Evolutionary conservation across 176 grass and related monocot species (phyloP).

Genomic region (Carex kokanica): DNA sequence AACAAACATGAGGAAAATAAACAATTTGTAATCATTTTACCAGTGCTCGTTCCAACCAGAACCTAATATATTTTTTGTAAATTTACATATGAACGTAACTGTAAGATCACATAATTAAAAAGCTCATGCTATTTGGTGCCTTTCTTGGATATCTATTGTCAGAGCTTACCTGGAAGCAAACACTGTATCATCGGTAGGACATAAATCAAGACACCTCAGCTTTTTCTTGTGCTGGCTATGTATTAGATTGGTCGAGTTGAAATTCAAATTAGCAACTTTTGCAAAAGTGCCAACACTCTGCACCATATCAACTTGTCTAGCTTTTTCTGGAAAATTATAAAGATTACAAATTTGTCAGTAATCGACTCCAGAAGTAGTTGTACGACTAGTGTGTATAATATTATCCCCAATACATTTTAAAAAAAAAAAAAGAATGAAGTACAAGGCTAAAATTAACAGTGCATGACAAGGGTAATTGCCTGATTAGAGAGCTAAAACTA

Average conservation of each 20-base stretch:
- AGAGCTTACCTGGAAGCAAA: slow-evolving; percentile 63
- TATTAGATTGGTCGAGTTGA: slow-evolving; percentile 41
- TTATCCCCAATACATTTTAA: neutral
- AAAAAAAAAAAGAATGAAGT: neutral
- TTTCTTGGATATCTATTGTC: neutral
- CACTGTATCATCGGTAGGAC: slow-evolving; percentile 67
- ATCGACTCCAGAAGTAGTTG: neutral
- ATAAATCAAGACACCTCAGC: slow-evolving; percentile 75
- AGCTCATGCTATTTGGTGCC: neutral
- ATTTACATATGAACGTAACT: neutral
- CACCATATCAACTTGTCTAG: neutral
- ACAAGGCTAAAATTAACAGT: neutral
- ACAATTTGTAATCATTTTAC: neutral
- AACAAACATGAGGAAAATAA: neutral
- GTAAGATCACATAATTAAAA: neutral
- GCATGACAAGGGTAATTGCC: neutral
- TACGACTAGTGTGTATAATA: neutral
- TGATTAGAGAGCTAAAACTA: neutral
- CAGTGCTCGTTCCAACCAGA: neutral
- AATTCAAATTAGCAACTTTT: slow-evolving; percentile 37
- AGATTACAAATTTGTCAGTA: neutral
- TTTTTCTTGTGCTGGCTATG: slow-evolving; percentile 80
- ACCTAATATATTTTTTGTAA: neutral
- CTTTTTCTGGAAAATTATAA: slow-evolving; percentile 16
- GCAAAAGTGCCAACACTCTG: neutral